Base-by-base conservation (phyloP, 441 rosid species). In the Aleurites moluccanus region DNA sequence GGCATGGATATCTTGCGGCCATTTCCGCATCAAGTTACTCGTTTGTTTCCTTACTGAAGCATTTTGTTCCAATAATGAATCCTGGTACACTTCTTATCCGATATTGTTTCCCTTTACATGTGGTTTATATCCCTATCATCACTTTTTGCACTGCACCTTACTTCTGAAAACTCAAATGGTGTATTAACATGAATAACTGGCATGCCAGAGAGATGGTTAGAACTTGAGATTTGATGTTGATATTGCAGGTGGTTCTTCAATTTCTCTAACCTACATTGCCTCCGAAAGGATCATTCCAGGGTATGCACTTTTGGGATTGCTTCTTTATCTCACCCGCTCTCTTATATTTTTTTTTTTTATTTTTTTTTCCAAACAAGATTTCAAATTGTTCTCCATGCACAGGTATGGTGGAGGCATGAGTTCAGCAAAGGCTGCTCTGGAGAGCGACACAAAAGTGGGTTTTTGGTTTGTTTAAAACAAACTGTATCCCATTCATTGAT, bases 331-430 rank as follows among this genome's bases (percentile, higher is more conserved):
- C 21, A 23, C 44, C 16, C 57, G 38, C 16, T 20, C 35, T 42
- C 3, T 10, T 33, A 27, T 14, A 3, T 15, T 72, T 21, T n/a
- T n/a, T n/a, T n/a, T n/a, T 57, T 25, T 5, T n/a, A 0, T 5
- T 53, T 38, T 16, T 53, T 8, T 14, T 21, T 42, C 1, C 1
- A 52, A 64, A 16, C 18, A 25, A 9, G 18, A 21, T 23, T 33
- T 35, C 62, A 53, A 49, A 27, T 23, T 30, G n/a, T 52, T 16
- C 8, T 35, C 2, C 20, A 4, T 77, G 49, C 60, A 55, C 85
- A 96, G 99, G 67, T 96, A 96, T 14, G 99, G 99, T 81, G 98
- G 99, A 78, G 99, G 99, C 45, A 92, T 96, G 98, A 96, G 97
- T 81, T 94, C 99, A 60, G 98, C 99, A 7, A 96, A 96, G 85